Conservation (phyloP, 2,329 filamentous ascomycete genomes). For the Penicillium sp. region DNA sequence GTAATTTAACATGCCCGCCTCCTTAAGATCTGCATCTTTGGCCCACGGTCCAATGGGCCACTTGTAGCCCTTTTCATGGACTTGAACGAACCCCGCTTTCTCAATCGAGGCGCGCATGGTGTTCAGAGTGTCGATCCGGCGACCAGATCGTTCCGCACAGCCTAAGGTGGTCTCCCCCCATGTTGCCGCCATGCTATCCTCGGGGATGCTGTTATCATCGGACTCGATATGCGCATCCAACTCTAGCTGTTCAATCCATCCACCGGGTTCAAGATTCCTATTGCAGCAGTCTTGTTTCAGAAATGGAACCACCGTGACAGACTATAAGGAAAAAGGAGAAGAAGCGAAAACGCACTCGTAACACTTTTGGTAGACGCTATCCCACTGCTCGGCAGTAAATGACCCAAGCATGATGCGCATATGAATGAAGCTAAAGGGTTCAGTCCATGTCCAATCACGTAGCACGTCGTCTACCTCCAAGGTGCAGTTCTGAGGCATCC, state of each 20-base stretch:
- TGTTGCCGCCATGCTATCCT: no score
- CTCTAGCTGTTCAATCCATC: conserved; percentile 9
- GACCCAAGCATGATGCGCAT: conserved; percentile 5
- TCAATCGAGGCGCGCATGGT: conserved; percentile 21
- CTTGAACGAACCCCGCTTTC: conserved; percentile 29
- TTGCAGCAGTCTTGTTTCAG: background rate
- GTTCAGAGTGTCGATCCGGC: background rate
- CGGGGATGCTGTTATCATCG: background rate
- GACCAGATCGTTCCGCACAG: conserved; percentile 3
- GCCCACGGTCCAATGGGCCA: conserved; percentile 30
- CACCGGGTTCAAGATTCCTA: conserved; percentile 1
- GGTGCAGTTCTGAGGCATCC: conserved; percentile 22
- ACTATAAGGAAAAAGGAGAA: no score
- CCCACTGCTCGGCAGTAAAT: background rate
- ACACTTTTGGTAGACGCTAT: background rate
- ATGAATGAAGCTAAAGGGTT: conserved; percentile 19
- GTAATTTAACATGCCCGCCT: conserved; percentile 39
- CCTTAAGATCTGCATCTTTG: conserved; percentile 23
- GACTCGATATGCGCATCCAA: background rate
- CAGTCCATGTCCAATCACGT: conserved; percentile 11
- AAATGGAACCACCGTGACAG: no score
- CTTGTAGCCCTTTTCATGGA: conserved; percentile 24
- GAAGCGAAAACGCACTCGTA: background rate
- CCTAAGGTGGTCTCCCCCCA: conserved; percentile 9
- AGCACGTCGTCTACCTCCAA: conserved; percentile 23